phyloP scores from a whole-genome alignment of 2,329 filamentous ascomycete species.

The Grosmannia huntii region DNA sequence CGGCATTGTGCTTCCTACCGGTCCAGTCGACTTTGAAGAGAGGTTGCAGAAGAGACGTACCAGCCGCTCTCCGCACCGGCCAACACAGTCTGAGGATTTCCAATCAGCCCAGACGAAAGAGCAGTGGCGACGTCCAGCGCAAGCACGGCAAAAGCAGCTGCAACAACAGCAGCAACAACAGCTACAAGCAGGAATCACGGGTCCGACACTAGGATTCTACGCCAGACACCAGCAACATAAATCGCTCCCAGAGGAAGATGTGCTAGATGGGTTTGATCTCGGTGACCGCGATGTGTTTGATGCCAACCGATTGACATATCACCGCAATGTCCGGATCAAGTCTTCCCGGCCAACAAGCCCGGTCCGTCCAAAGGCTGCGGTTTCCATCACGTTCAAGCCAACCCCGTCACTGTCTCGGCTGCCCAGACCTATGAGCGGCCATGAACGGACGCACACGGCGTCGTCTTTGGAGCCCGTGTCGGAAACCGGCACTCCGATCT shows the following conservation, averaged over 20 bases:
- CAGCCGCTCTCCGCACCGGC: constrained; percentile 41
- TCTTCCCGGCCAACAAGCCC: constrained; percentile 56
- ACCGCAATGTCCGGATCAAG: constrained; percentile 87
- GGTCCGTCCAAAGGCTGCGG: constrained; percentile 57
- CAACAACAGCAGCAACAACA: background rate
- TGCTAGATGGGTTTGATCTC: constrained; percentile 76
- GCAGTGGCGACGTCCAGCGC: background rate
- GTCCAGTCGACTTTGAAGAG: constrained; percentile 71
- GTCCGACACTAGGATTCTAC: constrained; percentile 4
- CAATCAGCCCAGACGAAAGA: constrained; percentile 17
- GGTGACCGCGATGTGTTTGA: constrained; percentile 74
- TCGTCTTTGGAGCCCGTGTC: constrained; percentile 85
- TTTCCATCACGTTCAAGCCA: constrained; percentile 81
- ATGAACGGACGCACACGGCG: constrained; percentile 54
- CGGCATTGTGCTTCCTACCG: constrained; percentile 73
- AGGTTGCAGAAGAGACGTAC: constrained; percentile 61
- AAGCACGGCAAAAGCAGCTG: constrained; percentile 4
- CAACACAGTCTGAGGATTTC: constrained; percentile 6
- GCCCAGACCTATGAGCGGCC: constrained; percentile 56
- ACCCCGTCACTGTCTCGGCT: constrained; percentile 51
- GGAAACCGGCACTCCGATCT: constrained; percentile 66
- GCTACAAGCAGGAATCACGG: constrained; percentile 1
- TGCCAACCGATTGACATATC: constrained; percentile 66
- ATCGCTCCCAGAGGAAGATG: constrained; percentile 50
- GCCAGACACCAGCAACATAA: constrained; percentile 8